These are phyloP conservation scores for Diophrys appendiculata DNA, from an alignment of 73 alveolate genomes.

Conservation along the genomic window DNA sequence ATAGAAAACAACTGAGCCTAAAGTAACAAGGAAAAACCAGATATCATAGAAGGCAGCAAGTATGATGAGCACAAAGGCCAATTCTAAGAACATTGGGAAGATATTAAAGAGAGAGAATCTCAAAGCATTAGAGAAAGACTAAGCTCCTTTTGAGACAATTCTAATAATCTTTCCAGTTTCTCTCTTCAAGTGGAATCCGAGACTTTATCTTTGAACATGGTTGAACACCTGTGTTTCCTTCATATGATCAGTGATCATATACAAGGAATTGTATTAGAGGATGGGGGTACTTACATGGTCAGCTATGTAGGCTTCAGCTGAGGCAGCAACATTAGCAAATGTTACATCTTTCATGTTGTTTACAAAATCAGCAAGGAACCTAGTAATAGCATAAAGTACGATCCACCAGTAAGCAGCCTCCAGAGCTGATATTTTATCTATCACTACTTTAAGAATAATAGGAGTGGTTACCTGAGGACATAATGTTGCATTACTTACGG, in stretches of 20 bases:
- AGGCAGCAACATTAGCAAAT: constrained; percentile 55
- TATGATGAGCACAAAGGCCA: constrained; percentile 29
- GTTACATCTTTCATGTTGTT: constrained; percentile 56
- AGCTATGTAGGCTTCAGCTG: constrained; percentile 50
- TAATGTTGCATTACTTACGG: too few species aligned
- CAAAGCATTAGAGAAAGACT: constrained; percentile 50
- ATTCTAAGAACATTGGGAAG: constrained; percentile 53
- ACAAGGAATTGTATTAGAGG: too few species aligned
- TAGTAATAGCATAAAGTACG: constrained; percentile 29
- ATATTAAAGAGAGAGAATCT: constrained; percentile 35
- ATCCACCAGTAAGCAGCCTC: constrained; percentile 20
- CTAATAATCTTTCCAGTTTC: constrained; percentile 69
- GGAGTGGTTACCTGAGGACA: constrained; percentile 55
- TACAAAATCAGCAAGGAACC: constrained; percentile 37
- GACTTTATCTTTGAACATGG: constrained; percentile 55
- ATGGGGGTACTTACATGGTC: too few species aligned
- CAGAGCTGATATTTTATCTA: constrained; percentile 27
- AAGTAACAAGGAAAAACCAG: constrained; percentile 22
- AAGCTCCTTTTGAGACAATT: constrained; percentile 57
- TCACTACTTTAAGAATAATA: constrained; percentile 36
- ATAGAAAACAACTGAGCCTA: constrained; percentile 42
- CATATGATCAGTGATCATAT: too few species aligned
- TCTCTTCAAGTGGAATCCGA: constrained; percentile 62
- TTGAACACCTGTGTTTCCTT: constrained; percentile 49
- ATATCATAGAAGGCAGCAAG: constrained; percentile 20